Evolutionary conservation across 2,329 filamentous ascomycete species (phyloP).

Genomic region (Aspergillus pseudonomiae): DNA sequence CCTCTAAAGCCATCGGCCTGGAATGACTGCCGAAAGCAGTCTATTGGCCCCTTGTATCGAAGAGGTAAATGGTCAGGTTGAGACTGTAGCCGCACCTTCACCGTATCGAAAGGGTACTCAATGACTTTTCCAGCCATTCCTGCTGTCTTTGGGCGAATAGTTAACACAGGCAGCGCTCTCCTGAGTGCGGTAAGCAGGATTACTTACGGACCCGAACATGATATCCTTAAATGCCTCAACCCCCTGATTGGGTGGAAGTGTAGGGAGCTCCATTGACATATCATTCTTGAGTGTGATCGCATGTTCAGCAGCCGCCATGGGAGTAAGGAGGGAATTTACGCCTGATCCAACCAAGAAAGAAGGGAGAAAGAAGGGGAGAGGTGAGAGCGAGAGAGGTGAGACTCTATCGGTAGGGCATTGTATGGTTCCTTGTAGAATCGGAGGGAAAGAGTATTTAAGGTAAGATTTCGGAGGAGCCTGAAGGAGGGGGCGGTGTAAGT

Average conservation of each 20-base stretch:
- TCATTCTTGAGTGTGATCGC: constrained; percentile 42
- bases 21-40: constrained; percentile 90
- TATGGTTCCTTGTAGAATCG: constrained; percentile 19
- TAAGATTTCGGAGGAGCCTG: not conserved
- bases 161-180: not conserved
- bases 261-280: constrained; percentile 44
- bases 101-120: constrained; percentile 97
- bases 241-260: constrained; percentile 51
- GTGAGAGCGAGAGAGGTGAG: constrained; percentile 4
- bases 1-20: constrained; percentile 75
- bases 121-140: constrained; percentile 93
- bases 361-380: constrained; percentile 9
- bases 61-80: constrained; percentile 83
- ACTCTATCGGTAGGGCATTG: constrained; percentile 33
- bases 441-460: constrained; percentile 7
- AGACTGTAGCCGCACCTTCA: constrained; percentile 97
- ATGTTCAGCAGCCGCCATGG: constrained; percentile 44
- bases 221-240: constrained; percentile 82
- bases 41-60: constrained; percentile 81
- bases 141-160: constrained; percentile 60
- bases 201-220: constrained; percentile 77
- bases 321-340: constrained; percentile 18
- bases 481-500: constrained; percentile 26
- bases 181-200: constrained; percentile 1
- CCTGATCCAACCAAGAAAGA: constrained; percentile 1